These are phyloP conservation scores for Catunica adiposa DNA, from an alignment of 2,329 filamentous ascomycete genomes.

Conservation along the genomic window DNA sequence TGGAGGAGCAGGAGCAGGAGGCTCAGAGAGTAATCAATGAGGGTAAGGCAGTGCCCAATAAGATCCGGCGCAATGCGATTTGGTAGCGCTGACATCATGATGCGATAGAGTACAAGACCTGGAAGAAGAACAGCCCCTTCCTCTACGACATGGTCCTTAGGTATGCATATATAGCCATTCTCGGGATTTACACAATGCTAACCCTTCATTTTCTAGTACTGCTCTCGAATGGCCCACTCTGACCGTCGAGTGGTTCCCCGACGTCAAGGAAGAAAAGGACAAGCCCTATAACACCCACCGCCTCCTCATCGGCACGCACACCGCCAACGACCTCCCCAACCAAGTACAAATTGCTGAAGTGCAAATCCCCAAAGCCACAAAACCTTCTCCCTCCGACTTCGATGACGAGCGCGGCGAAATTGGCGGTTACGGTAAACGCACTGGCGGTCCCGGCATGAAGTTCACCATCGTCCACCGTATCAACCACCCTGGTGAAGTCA, in stretches of 20 bases:
- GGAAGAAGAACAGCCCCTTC: slow-evolving; percentile 99
- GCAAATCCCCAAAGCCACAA: slow-evolving; percentile 67
- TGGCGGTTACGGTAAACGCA: slow-evolving; percentile 71
- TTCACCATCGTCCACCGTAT: slow-evolving; percentile 93
- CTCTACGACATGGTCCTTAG: slow-evolving; percentile 95
- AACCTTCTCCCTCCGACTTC: slow-evolving; percentile 65
- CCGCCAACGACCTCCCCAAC: slow-evolving; percentile 68
- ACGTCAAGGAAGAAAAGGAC: slow-evolving; percentile 73
- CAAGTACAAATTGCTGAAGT: slow-evolving; percentile 91
- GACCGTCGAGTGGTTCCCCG: slow-evolving; percentile 95
- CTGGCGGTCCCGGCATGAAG: slow-evolving; percentile 55
- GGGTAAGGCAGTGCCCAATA: slow-evolving; percentile 31
- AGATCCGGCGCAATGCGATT: background rate
- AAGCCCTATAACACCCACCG: slow-evolving; percentile 81
- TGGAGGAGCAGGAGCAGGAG: slow-evolving; percentile 52
- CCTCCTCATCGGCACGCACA: slow-evolving; percentile 86
- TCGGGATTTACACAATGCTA: background rate
- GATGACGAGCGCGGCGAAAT: slow-evolving; percentile 87
- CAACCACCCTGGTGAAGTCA: slow-evolving; percentile 89
- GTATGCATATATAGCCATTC: slow-evolving; percentile 23
- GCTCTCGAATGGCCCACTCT: slow-evolving; percentile 95
- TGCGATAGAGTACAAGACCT: slow-evolving; percentile 82
- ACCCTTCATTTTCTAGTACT: slow-evolving; percentile 36
- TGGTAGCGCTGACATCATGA: slow-evolving; percentile 14
- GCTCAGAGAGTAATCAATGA: slow-evolving; percentile 90